These are phyloP conservation scores for Solanum medicagineum DNA, from an alignment of 257 asterid species.

Conservation along the genomic window DNA sequence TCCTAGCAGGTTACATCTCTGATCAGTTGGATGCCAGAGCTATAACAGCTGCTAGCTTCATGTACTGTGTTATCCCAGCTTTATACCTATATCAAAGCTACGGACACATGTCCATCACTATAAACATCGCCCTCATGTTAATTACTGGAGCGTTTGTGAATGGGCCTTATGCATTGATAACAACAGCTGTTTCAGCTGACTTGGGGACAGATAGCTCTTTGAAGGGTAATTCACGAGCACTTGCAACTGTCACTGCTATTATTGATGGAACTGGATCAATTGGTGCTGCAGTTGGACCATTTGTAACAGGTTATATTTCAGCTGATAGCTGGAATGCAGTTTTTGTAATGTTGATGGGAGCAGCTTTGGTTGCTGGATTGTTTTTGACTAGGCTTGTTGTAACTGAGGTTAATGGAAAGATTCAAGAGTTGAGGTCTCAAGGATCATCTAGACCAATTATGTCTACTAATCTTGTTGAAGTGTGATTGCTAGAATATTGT, in stretches of 20 bases:
- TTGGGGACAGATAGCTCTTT: slow-evolving; percentile 85
- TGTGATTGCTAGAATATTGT: slow-evolving; percentile 14
- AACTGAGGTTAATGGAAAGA: slow-evolving; percentile 68
- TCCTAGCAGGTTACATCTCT: slow-evolving; percentile 81
- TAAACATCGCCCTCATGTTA: slow-evolving; percentile 63
- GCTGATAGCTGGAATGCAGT: slow-evolving; percentile 81
- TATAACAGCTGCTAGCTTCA: slow-evolving; percentile 87
- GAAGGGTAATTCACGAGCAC: slow-evolving; percentile 69
- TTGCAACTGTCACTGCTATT: slow-evolving; percentile 92
- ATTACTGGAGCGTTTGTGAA: slow-evolving; percentile 77
- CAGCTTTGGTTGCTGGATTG: slow-evolving; percentile 76
- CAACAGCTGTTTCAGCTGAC: slow-evolving; percentile 94
- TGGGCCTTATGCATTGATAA: slow-evolving; percentile 92
- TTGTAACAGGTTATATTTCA: slow-evolving; percentile 84
- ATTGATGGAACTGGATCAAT: slow-evolving; percentile 97
- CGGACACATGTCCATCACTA: slow-evolving; percentile 60
- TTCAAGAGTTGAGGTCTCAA: slow-evolving; percentile 29
- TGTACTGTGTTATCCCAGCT: slow-evolving; percentile 88
- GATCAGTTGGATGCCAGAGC: slow-evolving; percentile 81
- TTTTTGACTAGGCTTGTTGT: slow-evolving; percentile 68
- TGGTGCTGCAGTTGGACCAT: slow-evolving; percentile 93
- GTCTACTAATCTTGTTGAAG: slow-evolving; percentile 24
- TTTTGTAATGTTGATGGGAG: slow-evolving; percentile 83
- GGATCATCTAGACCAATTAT: slow-evolving; percentile 8
- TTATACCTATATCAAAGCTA: slow-evolving; percentile 72